A percentile compares a stretch with the other conserved stretches of the same genome.
Evolutionary conservation across 176 grass and related monocot species (phyloP).

Genomic region (Paspalum vaginatum): DNA sequence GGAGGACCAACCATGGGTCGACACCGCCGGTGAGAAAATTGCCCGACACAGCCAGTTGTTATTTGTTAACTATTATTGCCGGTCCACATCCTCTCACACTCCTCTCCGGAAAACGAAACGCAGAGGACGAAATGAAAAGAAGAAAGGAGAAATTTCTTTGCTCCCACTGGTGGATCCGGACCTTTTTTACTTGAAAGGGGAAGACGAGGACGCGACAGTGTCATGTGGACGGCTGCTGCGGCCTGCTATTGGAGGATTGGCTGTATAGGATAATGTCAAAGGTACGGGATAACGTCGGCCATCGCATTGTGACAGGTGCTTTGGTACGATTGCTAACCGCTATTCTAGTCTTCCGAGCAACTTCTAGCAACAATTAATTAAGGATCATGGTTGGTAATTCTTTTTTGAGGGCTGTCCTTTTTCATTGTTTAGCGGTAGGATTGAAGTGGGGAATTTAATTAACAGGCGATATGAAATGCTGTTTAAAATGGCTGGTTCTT

Average conservation of each 20-base stretch:
- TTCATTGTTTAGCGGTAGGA: too few relatives aligned
- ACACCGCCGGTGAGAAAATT: conserved; percentile 30
- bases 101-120: conserved; percentile 6
- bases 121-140: not conserved
- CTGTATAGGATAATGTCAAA: conserved; percentile 24
- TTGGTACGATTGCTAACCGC: not conserved
- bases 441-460: too few relatives aligned
- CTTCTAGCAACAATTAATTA: too few relatives aligned
- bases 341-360: too few relatives aligned
- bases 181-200: conserved; percentile 37
- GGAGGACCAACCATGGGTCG: conserved; percentile 36
- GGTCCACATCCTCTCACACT: not conserved
- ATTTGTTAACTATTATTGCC: conserved; percentile 32
- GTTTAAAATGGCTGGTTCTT: too few relatives aligned
- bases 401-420: too few relatives aligned
- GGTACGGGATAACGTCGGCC: not conserved
- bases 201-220: conserved; percentile 27
- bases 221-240: conserved; percentile 7
- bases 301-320: conserved; percentile 8
- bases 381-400: too few relatives aligned
- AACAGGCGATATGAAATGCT: too few relatives aligned
- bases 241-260: conserved; percentile 23
- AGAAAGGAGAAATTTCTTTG: not conserved
- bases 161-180: not conserved
- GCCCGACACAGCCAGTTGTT: conserved; percentile 39